A percentile compares a stretch with the other conserved stretches of the same genome.
These are phyloP conservation scores for Trichophyton equinum DNA, from an alignment of 2,329 filamentous ascomycete genomes.

Conservation along the genomic window DNA sequence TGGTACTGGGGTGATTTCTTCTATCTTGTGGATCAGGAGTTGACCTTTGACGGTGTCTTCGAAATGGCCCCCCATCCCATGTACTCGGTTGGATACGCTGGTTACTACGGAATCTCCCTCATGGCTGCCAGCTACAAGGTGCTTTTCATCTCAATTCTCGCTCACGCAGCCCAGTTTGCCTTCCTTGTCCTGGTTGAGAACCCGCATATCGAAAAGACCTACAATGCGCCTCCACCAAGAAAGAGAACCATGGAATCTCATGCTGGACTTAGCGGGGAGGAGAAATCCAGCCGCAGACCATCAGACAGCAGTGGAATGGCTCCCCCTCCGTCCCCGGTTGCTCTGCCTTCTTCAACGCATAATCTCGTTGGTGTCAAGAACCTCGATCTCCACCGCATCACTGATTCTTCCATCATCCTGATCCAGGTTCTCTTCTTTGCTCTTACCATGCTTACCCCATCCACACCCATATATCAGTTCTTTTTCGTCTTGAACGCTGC, in stretches of 20 bases:
- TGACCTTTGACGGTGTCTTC: constrained; percentile 97
- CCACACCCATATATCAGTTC: constrained; percentile 59
- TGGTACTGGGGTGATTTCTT: constrained; percentile 99
- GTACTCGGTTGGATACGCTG: constrained; percentile 96
- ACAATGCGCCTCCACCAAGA: constrained; percentile 72
- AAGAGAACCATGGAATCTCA: constrained; percentile 35
- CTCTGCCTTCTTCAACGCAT: constrained; percentile 58
- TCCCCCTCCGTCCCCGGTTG: constrained; percentile 32
- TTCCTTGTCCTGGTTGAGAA: constrained; percentile 90
- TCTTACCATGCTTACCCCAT: constrained; percentile 63
- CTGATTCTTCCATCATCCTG: constrained; percentile 68
- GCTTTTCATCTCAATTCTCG: constrained; percentile 88
- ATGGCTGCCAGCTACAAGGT: constrained; percentile 98
- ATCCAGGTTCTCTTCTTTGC: constrained; percentile 62
- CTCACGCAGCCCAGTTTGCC: constrained; percentile 84
- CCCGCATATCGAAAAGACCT: constrained; percentile 94
- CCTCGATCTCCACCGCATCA: constrained; percentile 75
- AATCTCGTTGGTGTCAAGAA: constrained; percentile 73
- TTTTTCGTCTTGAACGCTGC: constrained; percentile 72
- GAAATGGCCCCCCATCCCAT: constrained; percentile 98
- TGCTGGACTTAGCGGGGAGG: constrained; percentile 18
- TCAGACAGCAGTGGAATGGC: constrained; percentile 24
- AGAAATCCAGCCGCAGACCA: constrained; percentile 21
- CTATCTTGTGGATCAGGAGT: constrained; percentile 91
- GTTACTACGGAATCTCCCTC: constrained; percentile 95